Conservation (phyloP, 768 basidiomycete species). For the Phlebiopsis flavidoalba region DNA sequence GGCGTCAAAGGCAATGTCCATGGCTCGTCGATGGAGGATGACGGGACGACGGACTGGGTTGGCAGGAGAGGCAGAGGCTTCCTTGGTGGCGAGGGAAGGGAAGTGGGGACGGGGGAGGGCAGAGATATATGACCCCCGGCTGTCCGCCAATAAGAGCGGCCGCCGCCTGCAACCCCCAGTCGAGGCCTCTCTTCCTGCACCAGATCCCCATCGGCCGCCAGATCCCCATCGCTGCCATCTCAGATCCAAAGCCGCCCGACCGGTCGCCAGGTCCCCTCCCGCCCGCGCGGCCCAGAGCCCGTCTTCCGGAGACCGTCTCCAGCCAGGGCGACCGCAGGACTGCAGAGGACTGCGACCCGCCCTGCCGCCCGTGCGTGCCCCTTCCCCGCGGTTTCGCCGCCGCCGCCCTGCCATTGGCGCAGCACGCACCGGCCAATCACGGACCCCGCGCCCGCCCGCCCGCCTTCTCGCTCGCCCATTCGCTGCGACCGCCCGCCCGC, state of each 20-base stretch:
- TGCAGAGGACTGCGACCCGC: not conserved
- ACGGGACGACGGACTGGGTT: not conserved
- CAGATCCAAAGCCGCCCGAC: not conserved
- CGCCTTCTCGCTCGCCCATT: not conserved
- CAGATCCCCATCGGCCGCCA: conserved; percentile 1
- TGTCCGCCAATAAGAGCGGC: conserved; percentile 1
- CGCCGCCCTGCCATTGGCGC: not conserved
- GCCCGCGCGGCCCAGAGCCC: not conserved
- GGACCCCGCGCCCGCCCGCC: not conserved
- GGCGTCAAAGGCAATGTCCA: conserved; percentile 45
- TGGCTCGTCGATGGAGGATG: not conserved
- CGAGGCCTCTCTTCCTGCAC: not conserved
- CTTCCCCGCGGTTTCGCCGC: not conserved
- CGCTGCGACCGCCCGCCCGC: not conserved
- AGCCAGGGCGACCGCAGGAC: not conserved
- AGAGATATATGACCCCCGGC: not conserved
- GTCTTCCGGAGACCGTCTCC: not conserved
- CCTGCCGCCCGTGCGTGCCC: not conserved
- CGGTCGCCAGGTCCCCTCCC: not conserved
- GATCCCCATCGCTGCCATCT: not conserved
- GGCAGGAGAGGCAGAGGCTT: not conserved
- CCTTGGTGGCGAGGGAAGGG: conserved; percentile 2
- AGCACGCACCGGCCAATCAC: not conserved
- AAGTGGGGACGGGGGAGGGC: not conserved
- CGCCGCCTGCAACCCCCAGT: not conserved